A percentile compares a stretch with the other conserved stretches of the same genome.
These are phyloP conservation scores for Lumnitzera racemosa DNA, from an alignment of 345 rosid genomes.

Conservation along the genomic window DNA sequence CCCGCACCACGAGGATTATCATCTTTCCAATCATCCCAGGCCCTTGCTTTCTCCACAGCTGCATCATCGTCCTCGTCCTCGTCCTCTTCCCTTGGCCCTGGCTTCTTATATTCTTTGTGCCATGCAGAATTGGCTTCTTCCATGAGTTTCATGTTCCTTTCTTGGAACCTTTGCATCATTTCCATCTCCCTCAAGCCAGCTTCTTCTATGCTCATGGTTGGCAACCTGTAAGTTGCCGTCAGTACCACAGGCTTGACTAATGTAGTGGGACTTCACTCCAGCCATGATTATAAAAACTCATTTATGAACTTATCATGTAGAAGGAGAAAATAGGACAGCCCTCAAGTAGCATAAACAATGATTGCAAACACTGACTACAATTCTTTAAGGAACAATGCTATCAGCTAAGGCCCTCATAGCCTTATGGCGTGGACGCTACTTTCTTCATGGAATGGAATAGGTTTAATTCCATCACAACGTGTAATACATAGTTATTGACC, in stretches of 20 bases:
- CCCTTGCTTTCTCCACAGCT: conserved; percentile 71
- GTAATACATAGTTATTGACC: too few species aligned
- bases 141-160: conserved; percentile 58
- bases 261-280: neutral
- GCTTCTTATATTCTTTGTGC: conserved; percentile 53
- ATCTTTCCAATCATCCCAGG: conserved; percentile 95
- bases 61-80: conserved; percentile 63
- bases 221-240: conserved; percentile 47
- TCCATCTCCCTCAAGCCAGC: conserved; percentile 93
- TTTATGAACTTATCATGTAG: too few species aligned
- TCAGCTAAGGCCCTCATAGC: too few species aligned
- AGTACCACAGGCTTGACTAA: neutral
- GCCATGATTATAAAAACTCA: too few species aligned
- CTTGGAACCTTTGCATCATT: conserved; percentile 93
- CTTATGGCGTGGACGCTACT: too few species aligned
- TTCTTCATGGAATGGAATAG: too few species aligned
- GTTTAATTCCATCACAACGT: too few species aligned
- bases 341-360: too few species aligned
- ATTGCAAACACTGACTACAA: too few species aligned
- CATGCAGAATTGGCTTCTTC: conserved; percentile 90
- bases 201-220: conserved; percentile 98
- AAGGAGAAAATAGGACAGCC: too few species aligned
- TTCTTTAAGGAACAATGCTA: too few species aligned
- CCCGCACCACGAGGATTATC: conserved; percentile 98
- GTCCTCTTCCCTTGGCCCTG: conserved; percentile 39